phyloP scores from a whole-genome alignment of 352 stramenopile species.

The Pythium pyrilobum region DNA sequence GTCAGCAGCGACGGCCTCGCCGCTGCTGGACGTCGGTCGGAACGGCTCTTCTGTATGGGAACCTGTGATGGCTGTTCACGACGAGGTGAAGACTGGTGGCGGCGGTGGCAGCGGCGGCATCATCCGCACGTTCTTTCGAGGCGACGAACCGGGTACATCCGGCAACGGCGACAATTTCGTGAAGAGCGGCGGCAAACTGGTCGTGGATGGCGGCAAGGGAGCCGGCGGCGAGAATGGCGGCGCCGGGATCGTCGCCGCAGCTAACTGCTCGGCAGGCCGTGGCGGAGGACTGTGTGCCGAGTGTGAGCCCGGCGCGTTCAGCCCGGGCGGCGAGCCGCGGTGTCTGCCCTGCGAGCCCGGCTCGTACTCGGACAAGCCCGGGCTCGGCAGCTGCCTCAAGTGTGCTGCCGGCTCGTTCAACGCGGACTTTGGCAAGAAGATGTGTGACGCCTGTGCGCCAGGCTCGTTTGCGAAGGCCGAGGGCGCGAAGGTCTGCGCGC shows the following conservation, averaged over 20 bases:
- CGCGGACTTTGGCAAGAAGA: slow-evolving; percentile 58
- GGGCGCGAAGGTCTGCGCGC: slow-evolving; percentile 47
- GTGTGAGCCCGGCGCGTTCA: slow-evolving; percentile 64
- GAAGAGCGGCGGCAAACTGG: slow-evolving; percentile 19
- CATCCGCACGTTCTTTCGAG: slow-evolving; percentile 19
- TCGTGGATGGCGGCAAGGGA: slow-evolving; percentile 16
- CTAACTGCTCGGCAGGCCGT: slow-evolving; percentile 59
- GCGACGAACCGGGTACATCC: slow-evolving; percentile 13
- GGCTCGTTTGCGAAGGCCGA: slow-evolving; percentile 42
- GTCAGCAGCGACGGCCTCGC: too few relatives aligned
- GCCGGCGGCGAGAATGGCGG: slow-evolving; percentile 52
- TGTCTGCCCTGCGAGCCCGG: slow-evolving; percentile 70
- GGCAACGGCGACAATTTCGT: slow-evolving; percentile 28
- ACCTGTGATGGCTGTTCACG: background rate
- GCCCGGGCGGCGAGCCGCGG: slow-evolving; percentile 41
- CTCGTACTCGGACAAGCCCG: slow-evolving; percentile 43
- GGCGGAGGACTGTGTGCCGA: slow-evolving; percentile 63
- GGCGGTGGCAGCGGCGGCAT: slow-evolving; percentile 24
- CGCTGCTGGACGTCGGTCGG: background rate
- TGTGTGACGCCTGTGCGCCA: slow-evolving; percentile 50
- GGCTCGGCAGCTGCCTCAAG: slow-evolving; percentile 37
- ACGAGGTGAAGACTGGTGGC: slow-evolving; percentile 39
- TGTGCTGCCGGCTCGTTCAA: slow-evolving; percentile 63
- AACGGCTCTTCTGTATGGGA: slow-evolving; percentile 27
- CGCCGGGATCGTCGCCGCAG: slow-evolving; percentile 37